These are phyloP conservation scores for Choiromyces venosus DNA, from an alignment of 495 filamentous ascomycete species.

Conservation along the genomic window DNA sequence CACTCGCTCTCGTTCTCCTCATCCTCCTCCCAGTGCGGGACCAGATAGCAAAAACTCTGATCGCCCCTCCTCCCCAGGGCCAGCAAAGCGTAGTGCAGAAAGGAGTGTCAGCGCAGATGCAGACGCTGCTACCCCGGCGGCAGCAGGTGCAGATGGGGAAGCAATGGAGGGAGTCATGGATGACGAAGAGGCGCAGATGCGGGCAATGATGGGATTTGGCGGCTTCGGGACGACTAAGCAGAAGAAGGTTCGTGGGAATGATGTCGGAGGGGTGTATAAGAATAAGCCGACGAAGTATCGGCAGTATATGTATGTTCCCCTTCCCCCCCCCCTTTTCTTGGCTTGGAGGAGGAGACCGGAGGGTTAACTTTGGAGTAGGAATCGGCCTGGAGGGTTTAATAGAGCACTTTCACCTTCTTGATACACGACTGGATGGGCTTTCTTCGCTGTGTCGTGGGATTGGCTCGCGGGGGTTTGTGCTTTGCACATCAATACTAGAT, in stretches of 20 bases:
- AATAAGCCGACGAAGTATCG: conserved; percentile 94
- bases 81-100: conserved; percentile 37
- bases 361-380: conserved; percentile 43
- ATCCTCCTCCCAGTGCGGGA: conserved; percentile 40
- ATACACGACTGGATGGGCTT: background rate
- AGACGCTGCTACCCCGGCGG: conserved; percentile 48
- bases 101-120: conserved; percentile 40
- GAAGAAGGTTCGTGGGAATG: conserved; percentile 84
- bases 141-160: conserved; percentile 47
- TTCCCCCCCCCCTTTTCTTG: background rate
- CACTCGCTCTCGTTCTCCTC: conserved; percentile 39
- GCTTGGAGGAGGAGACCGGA: background rate
- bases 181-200: conserved; percentile 68
- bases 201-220: conserved; percentile 79
- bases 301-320: conserved; percentile 71
- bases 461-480: background rate
- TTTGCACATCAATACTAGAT: background rate
- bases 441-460: background rate
- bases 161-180: conserved; percentile 48
- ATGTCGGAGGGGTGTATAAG: conserved; percentile 76
- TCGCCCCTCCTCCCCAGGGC: background rate
- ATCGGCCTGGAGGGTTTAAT: conserved; percentile 94
- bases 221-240: conserved; percentile 81
- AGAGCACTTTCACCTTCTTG: conserved; percentile 57
- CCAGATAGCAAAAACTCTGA: conserved; percentile 42